These are phyloP conservation scores for Entophlyctis luteolus DNA, from an alignment of 192 early-diverging fungal species.

Conservation along the genomic window DNA sequence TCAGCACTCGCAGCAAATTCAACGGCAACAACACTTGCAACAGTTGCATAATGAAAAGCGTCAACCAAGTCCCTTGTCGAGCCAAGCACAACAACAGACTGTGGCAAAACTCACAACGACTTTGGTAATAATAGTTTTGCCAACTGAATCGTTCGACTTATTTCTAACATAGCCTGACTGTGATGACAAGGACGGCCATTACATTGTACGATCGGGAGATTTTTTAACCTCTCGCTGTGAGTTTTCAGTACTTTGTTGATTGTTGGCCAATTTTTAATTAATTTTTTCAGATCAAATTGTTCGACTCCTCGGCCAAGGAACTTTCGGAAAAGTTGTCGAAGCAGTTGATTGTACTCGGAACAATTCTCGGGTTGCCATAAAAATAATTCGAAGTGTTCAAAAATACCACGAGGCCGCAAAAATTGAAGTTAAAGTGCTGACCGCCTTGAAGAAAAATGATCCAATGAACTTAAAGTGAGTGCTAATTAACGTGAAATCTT, in stretches of 20 bases:
- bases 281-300: constrained; percentile 73
- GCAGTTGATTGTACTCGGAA: constrained; percentile 62
- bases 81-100: background rate
- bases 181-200: constrained; percentile 93
- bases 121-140: background rate
- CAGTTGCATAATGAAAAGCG: background rate
- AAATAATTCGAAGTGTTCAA: constrained; percentile 87
- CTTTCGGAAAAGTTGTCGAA: constrained; percentile 95
- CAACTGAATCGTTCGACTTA: background rate
- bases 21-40: background rate
- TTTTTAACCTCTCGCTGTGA: constrained; percentile 77
- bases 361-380: constrained; percentile 65
- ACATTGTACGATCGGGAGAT: constrained; percentile 69
- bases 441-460: constrained; percentile 73
- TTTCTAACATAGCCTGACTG: constrained; percentile 29
- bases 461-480: constrained; percentile 74
- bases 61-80: background rate
- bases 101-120: background rate
- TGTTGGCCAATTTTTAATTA: background rate
- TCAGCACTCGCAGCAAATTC: background rate
- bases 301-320: constrained; percentile 87
- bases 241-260: background rate
- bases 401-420: constrained; percentile 93
- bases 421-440: constrained; percentile 83
- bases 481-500: background rate